phyloP scores from a whole-genome alignment of 2,329 filamentous ascomycete genomes.

The Paecilomyces niveus region DNA sequence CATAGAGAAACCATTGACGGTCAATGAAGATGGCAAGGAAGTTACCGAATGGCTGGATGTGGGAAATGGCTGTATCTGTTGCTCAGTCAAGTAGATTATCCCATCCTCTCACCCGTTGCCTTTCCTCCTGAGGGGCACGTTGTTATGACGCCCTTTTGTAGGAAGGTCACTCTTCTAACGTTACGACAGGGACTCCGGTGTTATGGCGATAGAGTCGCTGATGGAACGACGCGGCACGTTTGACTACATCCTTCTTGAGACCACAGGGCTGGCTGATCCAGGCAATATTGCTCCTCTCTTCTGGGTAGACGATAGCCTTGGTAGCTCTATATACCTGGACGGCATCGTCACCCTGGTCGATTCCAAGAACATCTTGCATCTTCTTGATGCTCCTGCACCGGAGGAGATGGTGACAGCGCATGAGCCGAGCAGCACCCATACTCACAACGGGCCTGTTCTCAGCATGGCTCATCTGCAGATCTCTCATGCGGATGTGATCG shows the following conservation, averaged over 20 bases:
- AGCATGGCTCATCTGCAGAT: slow-evolving; percentile 95
- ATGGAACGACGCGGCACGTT: slow-evolving; percentile 93
- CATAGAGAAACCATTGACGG: slow-evolving; percentile 91
- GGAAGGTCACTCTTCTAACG: neutral
- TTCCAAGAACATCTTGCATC: slow-evolving; percentile 81
- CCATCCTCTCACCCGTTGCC: neutral
- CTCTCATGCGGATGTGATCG: slow-evolving; percentile 88
- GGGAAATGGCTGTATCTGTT: slow-evolving; percentile 95
- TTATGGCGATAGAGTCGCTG: slow-evolving; percentile 88
- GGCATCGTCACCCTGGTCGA: slow-evolving; percentile 95
- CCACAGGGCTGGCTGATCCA: slow-evolving; percentile 88
- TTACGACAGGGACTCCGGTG: slow-evolving; percentile 67
- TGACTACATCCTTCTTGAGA: slow-evolving; percentile 96
- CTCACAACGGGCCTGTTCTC: slow-evolving; percentile 58
- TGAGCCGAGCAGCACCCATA: slow-evolving; percentile 9
- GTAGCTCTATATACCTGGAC: slow-evolving; percentile 91
- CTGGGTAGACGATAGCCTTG: slow-evolving; percentile 94
- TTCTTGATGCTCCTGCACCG: slow-evolving; percentile 61
- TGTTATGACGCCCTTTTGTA: neutral
- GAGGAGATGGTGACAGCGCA: slow-evolving; percentile 39
- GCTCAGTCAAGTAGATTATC: slow-evolving; percentile 74
- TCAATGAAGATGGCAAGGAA: slow-evolving; percentile 74
- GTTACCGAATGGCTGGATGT: slow-evolving; percentile 94
- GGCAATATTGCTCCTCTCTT: slow-evolving; percentile 94
- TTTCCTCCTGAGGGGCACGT: neutral